Conservation (phyloP, 2,329 filamentous ascomycete species). For the Epichloe hybrida region DNA sequence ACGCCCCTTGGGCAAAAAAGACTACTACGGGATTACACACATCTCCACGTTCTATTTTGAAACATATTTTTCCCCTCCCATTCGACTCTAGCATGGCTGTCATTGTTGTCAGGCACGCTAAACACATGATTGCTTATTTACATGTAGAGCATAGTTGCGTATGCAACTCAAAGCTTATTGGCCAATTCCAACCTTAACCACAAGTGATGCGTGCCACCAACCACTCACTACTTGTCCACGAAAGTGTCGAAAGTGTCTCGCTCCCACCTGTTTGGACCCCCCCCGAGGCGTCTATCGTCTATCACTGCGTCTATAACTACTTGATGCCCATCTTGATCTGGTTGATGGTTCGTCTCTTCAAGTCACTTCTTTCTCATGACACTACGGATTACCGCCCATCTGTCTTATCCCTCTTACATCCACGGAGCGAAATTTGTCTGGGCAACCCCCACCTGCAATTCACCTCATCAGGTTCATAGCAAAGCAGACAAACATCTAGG, state of each 20-base stretch:
- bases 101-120: neutral
- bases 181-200: neutral
- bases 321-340: slow-evolving; percentile 6
- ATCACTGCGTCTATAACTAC: neutral
- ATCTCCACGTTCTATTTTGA: slow-evolving; percentile 6
- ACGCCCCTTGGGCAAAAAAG: neutral
- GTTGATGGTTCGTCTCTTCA: slow-evolving; percentile 5
- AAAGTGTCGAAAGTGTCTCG: neutral
- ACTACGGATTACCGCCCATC: no score
- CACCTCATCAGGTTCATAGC: neutral
- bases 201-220: neutral
- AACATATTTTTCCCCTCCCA: neutral
- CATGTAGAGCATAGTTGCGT: no score
- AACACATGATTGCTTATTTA: no score
- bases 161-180: neutral
- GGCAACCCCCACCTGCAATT: neutral
- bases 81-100: neutral
- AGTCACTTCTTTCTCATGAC: neutral
- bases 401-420: neutral
- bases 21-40: neutral
- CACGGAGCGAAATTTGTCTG: neutral
- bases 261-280: neutral
- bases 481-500: slow-evolving; percentile 1
- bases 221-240: neutral
- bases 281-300: neutral